A percentile compares a stretch with the other conserved stretches of the same genome.
Evolutionary conservation across 2,329 filamentous ascomycete genomes (phyloP).

Genomic region (Neonectria sp.): DNA sequence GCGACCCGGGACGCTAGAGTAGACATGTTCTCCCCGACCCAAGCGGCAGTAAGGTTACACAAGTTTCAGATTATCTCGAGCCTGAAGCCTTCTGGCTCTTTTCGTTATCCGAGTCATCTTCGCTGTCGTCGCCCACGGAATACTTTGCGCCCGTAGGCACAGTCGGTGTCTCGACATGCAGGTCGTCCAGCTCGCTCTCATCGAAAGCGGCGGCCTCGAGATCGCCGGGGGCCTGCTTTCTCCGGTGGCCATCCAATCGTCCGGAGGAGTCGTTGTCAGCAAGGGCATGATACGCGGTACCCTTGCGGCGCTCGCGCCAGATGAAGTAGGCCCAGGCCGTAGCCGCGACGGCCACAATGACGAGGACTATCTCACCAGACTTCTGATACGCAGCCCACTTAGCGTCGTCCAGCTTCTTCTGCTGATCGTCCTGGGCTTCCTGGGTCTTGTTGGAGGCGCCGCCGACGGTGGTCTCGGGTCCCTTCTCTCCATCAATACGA

Average conservation of each 20-base stretch:
- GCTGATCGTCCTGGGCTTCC: conserved; percentile 67
- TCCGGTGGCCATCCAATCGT: conserved; percentile 63
- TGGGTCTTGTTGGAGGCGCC: conserved; percentile 72
- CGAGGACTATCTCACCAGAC: conserved; percentile 87
- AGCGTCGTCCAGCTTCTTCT: conserved; percentile 83
- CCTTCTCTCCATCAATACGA: conserved; percentile 87
- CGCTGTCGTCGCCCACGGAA: conserved; percentile 66
- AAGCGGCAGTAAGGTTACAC: neutral
- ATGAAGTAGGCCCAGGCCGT: conserved; percentile 81
- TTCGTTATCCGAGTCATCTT: conserved; percentile 55
- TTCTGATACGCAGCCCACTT: conserved; percentile 92
- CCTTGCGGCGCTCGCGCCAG: conserved; percentile 73
- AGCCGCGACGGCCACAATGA: conserved; percentile 84
- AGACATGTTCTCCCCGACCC: neutral
- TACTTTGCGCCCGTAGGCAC: conserved; percentile 64
- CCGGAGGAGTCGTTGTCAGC: conserved; percentile 55
- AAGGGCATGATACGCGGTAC: conserved; percentile 69
- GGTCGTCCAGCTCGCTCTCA: conserved; percentile 75
- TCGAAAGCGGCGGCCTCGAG: conserved; percentile 77
- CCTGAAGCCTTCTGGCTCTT: conserved; percentile 24
- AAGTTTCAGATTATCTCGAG: conserved; percentile 11
- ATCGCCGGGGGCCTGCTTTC: conserved; percentile 64
- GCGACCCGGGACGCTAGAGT: conserved; percentile 24
- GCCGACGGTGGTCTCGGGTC: conserved; percentile 83
- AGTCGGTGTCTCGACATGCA: conserved; percentile 67